Evolutionary conservation across 345 rosid species (phyloP), one percentile per base, ranked within the genome.

Genomic region (Corchorus olitorius): DNA sequence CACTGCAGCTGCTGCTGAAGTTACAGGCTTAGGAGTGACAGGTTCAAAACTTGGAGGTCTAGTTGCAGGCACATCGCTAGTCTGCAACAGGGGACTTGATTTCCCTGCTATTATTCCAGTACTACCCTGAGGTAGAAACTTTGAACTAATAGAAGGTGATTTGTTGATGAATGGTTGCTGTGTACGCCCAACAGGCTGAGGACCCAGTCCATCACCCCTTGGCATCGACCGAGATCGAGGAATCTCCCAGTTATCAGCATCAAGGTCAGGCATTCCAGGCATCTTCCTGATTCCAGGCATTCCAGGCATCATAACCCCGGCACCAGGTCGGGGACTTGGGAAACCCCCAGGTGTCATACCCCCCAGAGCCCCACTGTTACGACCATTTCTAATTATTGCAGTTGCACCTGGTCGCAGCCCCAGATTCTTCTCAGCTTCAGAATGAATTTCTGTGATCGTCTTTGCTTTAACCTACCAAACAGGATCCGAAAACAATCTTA

Each of bases 401-500:
- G 93, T 85, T 48, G 97, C 94, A 78, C 97, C 98, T 4, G 95
- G 97, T 67, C 95, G 93, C 69, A 94, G 81, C 52, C 98, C 97
- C 15, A 94, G 91, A 79, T 84, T 94, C 83, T 88, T 92, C 79
- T 94, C 98, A 65, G 98, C 97, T 76, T 94, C 97, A 7, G 94
- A 84, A 81, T 94, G 97, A 77, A 94, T 94, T 86, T 92, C 98
- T 2, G 83, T 88, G 33, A 93, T 93, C 37, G 93, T 94, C 81
- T 93, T 94, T 17, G 98, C 98, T 86, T 88, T 91, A 59, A 94
- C 86, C 98, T 93, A 85, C 81, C 37, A 81, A 37, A 34, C 37
- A 49, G 61, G 55, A 17, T 65, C 33, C 33, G 37, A 61, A 50
- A 46, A 16, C 63, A 54, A 59, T 65, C 43, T 71, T 45, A 71